These are phyloP conservation scores for Phytophthora lateralis DNA, from an alignment of 352 stramenopile genomes.

Conservation along the genomic window DNA sequence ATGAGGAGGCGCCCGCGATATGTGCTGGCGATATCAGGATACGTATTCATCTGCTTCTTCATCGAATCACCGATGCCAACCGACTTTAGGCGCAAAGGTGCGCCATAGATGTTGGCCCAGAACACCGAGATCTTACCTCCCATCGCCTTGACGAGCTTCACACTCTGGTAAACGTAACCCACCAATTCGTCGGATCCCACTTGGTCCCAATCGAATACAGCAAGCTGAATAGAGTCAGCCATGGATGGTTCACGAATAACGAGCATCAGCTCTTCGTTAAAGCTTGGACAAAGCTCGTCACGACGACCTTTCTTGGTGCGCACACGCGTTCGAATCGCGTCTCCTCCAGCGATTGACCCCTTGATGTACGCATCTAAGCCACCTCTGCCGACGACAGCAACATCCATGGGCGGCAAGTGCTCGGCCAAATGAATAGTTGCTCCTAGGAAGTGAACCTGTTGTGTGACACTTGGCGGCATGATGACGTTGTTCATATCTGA, in stretches of 20 bases:
- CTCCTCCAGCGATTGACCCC: conserved; percentile 56
- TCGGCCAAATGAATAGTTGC: conserved; percentile 73
- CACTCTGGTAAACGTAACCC: conserved; percentile 69
- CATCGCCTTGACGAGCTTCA: conserved; percentile 76
- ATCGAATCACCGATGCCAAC: conserved; percentile 63
- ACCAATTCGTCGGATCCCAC: conserved; percentile 78
- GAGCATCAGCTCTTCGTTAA: conserved; percentile 83
- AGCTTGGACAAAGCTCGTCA: conserved; percentile 67
- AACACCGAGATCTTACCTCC: conserved; percentile 58
- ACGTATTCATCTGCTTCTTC: conserved; percentile 88
- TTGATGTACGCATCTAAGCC: conserved; percentile 81
- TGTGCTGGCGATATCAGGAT: conserved; percentile 79
- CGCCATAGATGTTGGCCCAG: conserved; percentile 85
- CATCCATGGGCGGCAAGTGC: conserved; percentile 79
- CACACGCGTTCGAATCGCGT: conserved; percentile 72
- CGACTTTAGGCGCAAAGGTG: conserved; percentile 59
- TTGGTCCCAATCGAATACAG: conserved; percentile 82
- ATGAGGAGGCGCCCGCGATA: conserved; percentile 87
- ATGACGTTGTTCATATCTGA: conserved; percentile 70
- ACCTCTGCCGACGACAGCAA: conserved; percentile 59
- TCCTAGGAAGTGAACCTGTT: conserved; percentile 77
- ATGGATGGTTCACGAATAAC: conserved; percentile 82
- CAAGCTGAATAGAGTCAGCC: conserved; percentile 75
- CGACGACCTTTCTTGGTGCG: conserved; percentile 78
- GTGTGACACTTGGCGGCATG: conserved; percentile 76